phyloP scores from a whole-genome alignment of 1,139 yeast genomes.

The Suhomyces anneliseae region DNA sequence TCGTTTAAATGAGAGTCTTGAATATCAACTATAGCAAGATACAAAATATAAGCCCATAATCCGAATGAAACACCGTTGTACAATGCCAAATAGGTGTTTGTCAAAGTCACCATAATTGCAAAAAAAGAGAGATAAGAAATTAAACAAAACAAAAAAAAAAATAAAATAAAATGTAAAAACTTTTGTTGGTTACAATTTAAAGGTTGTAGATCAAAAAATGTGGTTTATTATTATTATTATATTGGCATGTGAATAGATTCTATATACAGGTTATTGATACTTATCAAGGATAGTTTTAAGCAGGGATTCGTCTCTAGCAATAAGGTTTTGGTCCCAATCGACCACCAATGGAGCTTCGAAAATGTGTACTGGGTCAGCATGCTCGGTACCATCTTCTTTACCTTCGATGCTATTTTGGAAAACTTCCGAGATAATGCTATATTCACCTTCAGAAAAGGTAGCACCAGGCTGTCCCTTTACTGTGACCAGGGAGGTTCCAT shows the following conservation, averaged over 20 bases:
- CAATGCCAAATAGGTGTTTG: conserved; percentile 12
- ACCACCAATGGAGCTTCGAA: conserved; percentile 47
- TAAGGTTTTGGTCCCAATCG: conserved; percentile 49
- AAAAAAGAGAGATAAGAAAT: no score
- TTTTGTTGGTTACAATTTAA: neutral
- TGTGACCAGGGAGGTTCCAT: conserved; percentile 24
- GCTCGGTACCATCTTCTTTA: conserved; percentile 21
- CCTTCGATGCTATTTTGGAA: conserved; percentile 31
- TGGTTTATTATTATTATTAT: neutral
- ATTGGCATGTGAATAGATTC: neutral
- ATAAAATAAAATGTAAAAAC: no score
- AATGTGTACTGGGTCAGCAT: conserved; percentile 34
- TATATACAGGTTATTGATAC: conserved; percentile 19
- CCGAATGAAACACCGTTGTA: conserved; percentile 70
- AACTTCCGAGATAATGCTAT: conserved; percentile 41
- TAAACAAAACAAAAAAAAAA: no score
- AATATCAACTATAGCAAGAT: conserved; percentile 18
- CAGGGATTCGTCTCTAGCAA: conserved; percentile 42
- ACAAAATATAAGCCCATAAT: conserved; percentile 61
- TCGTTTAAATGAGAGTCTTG: neutral
- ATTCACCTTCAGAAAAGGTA: conserved; percentile 41
- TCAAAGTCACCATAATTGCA: neutral
- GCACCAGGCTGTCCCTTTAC: conserved; percentile 30
- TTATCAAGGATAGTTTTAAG: conserved; percentile 32
- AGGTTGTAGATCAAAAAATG: neutral